A percentile compares a stretch with the other conserved stretches of the same genome.
Evolutionary conservation across 1,284 basidiomycete genomes (phyloP).

Genomic region (Cryptococcus neoformans): DNA sequence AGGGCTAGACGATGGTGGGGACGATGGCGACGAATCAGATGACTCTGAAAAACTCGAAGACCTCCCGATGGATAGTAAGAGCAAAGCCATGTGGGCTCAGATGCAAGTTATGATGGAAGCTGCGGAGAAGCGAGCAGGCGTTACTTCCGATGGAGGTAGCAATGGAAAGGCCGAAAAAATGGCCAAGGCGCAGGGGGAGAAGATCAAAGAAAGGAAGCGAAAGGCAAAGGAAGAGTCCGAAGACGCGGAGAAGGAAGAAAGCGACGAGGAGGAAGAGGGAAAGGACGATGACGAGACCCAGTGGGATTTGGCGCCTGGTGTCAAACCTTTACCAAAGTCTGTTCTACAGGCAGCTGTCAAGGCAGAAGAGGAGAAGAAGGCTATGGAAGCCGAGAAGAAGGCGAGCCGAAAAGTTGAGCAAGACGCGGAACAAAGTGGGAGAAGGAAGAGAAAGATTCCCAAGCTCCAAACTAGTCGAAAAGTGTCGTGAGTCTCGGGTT

Average conservation of each 20-base stretch:
- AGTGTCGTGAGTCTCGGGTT: slow-evolving; percentile 11
- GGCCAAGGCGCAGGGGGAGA: background rate
- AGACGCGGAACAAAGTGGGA: slow-evolving; percentile 3
- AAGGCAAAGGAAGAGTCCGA: slow-evolving; percentile 5
- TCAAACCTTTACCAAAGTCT: slow-evolving; percentile 15
- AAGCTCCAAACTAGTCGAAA: slow-evolving; percentile 8
- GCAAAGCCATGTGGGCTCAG: slow-evolving; percentile 17
- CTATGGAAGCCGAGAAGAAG: background rate
- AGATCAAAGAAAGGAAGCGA: slow-evolving; percentile 1
- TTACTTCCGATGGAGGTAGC: background rate
- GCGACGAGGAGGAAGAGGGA: slow-evolving; percentile 1
- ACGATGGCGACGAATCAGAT: slow-evolving; percentile 9
- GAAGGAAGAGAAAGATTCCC: slow-evolving; percentile 16
- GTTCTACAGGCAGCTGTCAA: slow-evolving; percentile 13
- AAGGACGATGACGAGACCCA: slow-evolving; percentile 13
- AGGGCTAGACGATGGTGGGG: slow-evolving; percentile 18
- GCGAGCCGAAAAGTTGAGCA: background rate
- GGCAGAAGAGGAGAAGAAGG: slow-evolving; percentile 9
- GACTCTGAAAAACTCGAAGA: slow-evolving; percentile 27
- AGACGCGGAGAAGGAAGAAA: slow-evolving; percentile 1
- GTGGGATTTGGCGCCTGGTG: slow-evolving; percentile 16
- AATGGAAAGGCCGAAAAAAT: slow-evolving; percentile 1
- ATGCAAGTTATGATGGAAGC: slow-evolving; percentile 43
- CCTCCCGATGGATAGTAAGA: slow-evolving; percentile 21
- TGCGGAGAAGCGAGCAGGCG: slow-evolving; percentile 22